A percentile compares a stretch with the other conserved stretches of the same genome.
Conservation (phyloP, 345 rosid genomes). For the Draba incana region DNA sequence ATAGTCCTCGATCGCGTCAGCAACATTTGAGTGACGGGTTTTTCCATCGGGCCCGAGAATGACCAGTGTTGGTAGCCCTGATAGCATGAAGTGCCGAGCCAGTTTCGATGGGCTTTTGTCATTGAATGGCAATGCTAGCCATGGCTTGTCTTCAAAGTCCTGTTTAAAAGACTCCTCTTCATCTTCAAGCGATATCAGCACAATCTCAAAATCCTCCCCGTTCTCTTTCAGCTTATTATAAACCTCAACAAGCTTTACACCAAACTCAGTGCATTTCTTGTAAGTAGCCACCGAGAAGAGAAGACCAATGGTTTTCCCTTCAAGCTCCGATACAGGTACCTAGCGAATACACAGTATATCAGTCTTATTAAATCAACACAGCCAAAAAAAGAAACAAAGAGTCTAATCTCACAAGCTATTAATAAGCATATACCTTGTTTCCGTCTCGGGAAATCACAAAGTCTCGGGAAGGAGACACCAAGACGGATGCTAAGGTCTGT, state of each 20-base stretch:
- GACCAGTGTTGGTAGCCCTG: slow-evolving; percentile 57
- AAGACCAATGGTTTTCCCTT: slow-evolving; percentile 68
- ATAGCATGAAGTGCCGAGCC: slow-evolving; percentile 57
- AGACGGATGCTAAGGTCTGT: slow-evolving; percentile 61
- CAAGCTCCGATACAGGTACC: slow-evolving; percentile 65
- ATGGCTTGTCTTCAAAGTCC: slow-evolving; percentile 57
- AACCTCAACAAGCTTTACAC: slow-evolving; percentile 54
- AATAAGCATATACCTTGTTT: slow-evolving; percentile 48
- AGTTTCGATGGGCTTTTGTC: slow-evolving; percentile 57
- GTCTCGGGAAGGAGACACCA: slow-evolving; percentile 59
- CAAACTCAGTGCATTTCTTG: slow-evolving; percentile 47
- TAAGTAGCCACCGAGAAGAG: slow-evolving; percentile 50
- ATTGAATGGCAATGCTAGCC: slow-evolving; percentile 69
- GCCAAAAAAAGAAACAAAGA: background rate
- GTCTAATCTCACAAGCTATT: background rate
- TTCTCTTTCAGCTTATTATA: slow-evolving; percentile 56
- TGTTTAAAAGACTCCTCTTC: slow-evolving; percentile 59
- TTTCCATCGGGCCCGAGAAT: slow-evolving; percentile 77
- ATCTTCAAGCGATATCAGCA: slow-evolving; percentile 58
- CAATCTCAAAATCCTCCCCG: slow-evolving; percentile 65
- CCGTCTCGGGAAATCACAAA: slow-evolving; percentile 59
- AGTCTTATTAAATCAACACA: slow-evolving; percentile 11
- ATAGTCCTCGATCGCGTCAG: slow-evolving; percentile 63
- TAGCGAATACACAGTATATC: slow-evolving; percentile 22
- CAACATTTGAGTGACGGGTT: slow-evolving; percentile 57